These are phyloP conservation scores for Trichothecium roseum DNA, from an alignment of 2,329 filamentous ascomycete genomes.

Conservation along the genomic window DNA sequence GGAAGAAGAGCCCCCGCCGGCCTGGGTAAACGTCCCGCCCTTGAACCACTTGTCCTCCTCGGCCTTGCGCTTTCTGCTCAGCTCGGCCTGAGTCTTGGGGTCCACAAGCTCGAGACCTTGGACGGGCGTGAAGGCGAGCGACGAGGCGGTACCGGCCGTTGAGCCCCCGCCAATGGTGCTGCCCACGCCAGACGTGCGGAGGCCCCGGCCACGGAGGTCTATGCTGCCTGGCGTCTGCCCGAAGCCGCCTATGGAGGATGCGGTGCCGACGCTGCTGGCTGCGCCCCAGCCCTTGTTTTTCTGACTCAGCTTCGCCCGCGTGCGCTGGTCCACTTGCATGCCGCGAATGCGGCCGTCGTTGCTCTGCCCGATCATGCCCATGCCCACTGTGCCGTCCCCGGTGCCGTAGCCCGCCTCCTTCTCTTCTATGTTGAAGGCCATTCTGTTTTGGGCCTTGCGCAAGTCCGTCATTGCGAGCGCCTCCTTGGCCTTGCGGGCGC, in stretches of 20 bases:
- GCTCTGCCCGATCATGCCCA: slow-evolving; percentile 89
- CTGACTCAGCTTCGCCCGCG: slow-evolving; percentile 82
- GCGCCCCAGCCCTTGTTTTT: slow-evolving; percentile 95
- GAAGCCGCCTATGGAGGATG: slow-evolving; percentile 75
- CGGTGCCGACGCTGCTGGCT: slow-evolving; percentile 52
- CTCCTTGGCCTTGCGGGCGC: slow-evolving; percentile 91
- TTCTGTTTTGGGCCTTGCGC: slow-evolving; percentile 88
- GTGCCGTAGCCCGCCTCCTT: slow-evolving; percentile 84
- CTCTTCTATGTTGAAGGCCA: slow-evolving; percentile 94
- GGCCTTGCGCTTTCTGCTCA: slow-evolving; percentile 81
- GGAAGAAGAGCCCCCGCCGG: slow-evolving; percentile 42
- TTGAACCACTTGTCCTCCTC: slow-evolving; percentile 97
- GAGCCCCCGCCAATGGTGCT: slow-evolving; percentile 41
- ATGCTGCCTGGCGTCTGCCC: slow-evolving; percentile 54
- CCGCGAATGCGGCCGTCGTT: slow-evolving; percentile 84
- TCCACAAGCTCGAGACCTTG: slow-evolving; percentile 94
- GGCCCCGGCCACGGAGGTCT: slow-evolving; percentile 66
- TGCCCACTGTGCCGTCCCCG: slow-evolving; percentile 72
- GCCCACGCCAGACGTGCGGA: slow-evolving; percentile 75
- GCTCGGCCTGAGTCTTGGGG: slow-evolving; percentile 79
- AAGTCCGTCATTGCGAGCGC: slow-evolving; percentile 95
- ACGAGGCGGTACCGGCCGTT: slow-evolving; percentile 63
- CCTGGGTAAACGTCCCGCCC: slow-evolving; percentile 90
- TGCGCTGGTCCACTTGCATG: slow-evolving; percentile 85
- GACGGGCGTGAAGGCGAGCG: slow-evolving; percentile 85